Evolutionary conservation across 83 land plant genomes (phyloP), one percentile per base, ranked within the genome.

Genomic region (Picea abies): DNA sequence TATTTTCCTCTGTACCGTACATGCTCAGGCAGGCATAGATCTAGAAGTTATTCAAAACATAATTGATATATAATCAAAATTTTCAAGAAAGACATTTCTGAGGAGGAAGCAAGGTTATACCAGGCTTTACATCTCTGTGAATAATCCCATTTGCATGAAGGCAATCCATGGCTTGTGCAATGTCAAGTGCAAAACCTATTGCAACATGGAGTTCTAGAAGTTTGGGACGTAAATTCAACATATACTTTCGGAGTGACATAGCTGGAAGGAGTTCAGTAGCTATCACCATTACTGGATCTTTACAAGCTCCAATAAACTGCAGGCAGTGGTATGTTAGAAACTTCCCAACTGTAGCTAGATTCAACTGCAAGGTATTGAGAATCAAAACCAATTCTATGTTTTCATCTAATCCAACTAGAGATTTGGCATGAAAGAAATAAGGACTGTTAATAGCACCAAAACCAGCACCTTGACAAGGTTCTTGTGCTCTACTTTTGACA

Each of bases 301-400:
- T 92, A 80, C 94, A 94, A 78, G 94, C 96, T 81, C 96, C 96
- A 83, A 94, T 92, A 69, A 94, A 92, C 96, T 94, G 88, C 35
- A 72, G 39, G 58, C 58, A 52, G 11, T 52, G 15, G 58, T 52
- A 52, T 2, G 3, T 52, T 52, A 52, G 58, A 52, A 52, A 52
- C 58, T 52, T 52, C 14, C 58, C 58, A 52, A 52, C 14, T 11
- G 58, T 52, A 52, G 58, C 58, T 52, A 52, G 58, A 52, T 52
- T 2, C 58, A 2, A 52, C 14, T 52, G 58, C 14, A 52, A 52
- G 58, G 58, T 52, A 52, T 52, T 52, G 58, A 52, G 58, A 52
- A 52, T 52, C 58, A 52, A 11, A 52, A 52, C 58, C 58, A 52
- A 52, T 52, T 12, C 58, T 52, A 11, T 52, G 58, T 11, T 52